A percentile compares a stretch with the other conserved stretches of the same genome.
Conservation (phyloP, 495 filamentous ascomycete genomes). For the Cudoniella acicularis region DNA sequence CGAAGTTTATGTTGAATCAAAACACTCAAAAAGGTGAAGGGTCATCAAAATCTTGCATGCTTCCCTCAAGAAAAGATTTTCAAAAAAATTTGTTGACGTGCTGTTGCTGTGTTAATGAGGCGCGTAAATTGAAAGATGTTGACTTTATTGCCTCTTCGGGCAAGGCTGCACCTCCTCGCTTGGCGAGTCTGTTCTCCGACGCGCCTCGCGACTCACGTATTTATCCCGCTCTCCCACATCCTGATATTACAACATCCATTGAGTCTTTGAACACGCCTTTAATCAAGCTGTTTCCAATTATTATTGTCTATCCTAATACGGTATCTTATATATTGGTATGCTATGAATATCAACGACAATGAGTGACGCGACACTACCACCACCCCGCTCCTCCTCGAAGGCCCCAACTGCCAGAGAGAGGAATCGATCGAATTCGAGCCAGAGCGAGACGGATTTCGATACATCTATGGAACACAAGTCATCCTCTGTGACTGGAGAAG, state of each 20-base stretch:
- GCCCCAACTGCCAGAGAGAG: slow-evolving; percentile 1
- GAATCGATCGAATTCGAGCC: slow-evolving; percentile 9
- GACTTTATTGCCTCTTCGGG: neutral
- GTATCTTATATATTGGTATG: slow-evolving; percentile 6
- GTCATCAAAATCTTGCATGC: neutral
- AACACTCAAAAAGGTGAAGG: too few species aligned
- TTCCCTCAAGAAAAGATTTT: neutral
- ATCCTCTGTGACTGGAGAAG: slow-evolving; percentile 7
- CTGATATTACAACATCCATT: slow-evolving; percentile 21
- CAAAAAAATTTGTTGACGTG: neutral
- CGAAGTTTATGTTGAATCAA: too few species aligned
- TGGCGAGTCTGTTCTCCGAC: neutral
- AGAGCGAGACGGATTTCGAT: slow-evolving; percentile 11
- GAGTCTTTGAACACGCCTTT: neutral
- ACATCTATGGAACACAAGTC: slow-evolving; percentile 5
- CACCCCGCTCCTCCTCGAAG: slow-evolving; percentile 22
- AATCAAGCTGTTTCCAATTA: neutral
- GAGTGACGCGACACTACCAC: slow-evolving; percentile 27
- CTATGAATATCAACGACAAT: slow-evolving; percentile 25
- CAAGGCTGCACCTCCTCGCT: neutral
- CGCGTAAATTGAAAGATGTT: slow-evolving; percentile 1
- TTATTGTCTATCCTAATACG: slow-evolving; percentile 8
- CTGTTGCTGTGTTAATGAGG: neutral
- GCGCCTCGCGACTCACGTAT: neutral
- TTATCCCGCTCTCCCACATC: neutral